Conservation (phyloP, 2,329 filamentous ascomycete genomes). For the Blumeria hordei region DNA sequence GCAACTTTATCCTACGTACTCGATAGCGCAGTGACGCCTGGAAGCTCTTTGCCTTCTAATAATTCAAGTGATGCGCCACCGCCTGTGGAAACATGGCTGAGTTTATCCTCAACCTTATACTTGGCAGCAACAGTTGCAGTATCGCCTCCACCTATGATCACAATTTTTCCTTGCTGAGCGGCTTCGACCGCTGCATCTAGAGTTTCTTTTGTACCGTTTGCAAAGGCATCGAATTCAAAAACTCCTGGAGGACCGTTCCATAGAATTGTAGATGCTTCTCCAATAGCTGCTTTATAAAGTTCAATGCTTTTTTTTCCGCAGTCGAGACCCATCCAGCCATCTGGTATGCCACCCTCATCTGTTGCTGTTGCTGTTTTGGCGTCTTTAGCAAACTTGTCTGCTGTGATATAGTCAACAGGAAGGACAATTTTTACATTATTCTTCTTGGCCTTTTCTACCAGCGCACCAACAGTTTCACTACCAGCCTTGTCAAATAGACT, state of each 20-base stretch:
- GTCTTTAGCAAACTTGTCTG: conserved; percentile 78
- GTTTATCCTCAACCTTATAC: conserved; percentile 86
- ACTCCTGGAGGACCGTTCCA: conserved; percentile 98
- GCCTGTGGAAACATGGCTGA: conserved; percentile 94
- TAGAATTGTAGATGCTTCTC: conserved; percentile 79
- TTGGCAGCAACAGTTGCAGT: conserved; percentile 95
- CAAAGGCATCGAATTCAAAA: conserved; percentile 92
- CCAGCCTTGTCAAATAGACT: conserved; percentile 86
- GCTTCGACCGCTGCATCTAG: conserved; percentile 72
- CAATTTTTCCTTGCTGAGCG: conserved; percentile 66
- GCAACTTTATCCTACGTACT: conserved; percentile 26
- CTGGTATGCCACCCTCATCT: conserved; percentile 72
- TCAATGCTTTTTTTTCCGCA: conserved; percentile 73
- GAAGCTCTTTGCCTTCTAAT: conserved; percentile 92
- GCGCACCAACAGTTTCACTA: conserved; percentile 65
- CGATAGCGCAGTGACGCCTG: conserved; percentile 80
- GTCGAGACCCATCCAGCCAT: conserved; percentile 96
- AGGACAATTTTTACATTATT: conserved; percentile 90
- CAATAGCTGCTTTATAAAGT: conserved; percentile 71
- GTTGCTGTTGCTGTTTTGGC: conserved; percentile 62
- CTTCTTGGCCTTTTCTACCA: conserved; percentile 89
- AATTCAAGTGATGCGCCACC: conserved; percentile 89
- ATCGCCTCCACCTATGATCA: conserved; percentile 96
- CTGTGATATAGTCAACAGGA: conserved; percentile 85
- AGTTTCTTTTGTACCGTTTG: conserved; percentile 73